phyloP scores from a whole-genome alignment of 192 early-diverging fungal species.

The Chytriomyces sp. region DNA sequence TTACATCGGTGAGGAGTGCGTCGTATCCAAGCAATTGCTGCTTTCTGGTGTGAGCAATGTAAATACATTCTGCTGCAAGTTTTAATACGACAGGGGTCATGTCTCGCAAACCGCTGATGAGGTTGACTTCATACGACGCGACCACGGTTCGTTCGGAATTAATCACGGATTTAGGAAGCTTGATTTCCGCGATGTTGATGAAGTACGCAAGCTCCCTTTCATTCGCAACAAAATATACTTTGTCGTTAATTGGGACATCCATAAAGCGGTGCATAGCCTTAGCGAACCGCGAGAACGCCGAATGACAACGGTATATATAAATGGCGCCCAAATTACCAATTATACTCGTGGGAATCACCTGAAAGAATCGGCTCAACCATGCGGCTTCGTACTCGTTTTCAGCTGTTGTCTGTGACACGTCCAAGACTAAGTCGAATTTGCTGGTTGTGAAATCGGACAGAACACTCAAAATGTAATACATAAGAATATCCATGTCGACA shows the following conservation, averaged over 20 bases:
- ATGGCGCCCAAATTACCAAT: conserved; percentile 66
- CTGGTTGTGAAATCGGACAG: conserved; percentile 66
- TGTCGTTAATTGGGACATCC: conserved; percentile 57
- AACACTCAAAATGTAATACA: conserved; percentile 69
- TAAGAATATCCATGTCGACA: conserved; percentile 82
- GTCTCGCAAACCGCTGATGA: conserved; percentile 65
- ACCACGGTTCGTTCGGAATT: conserved; percentile 74
- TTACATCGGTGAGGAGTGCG: conserved; percentile 82
- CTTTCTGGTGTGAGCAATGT: conserved; percentile 71
- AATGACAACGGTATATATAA: conserved; percentile 84
- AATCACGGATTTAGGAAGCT: conserved; percentile 66
- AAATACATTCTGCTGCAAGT: conserved; percentile 79
- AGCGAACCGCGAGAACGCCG: conserved; percentile 58
- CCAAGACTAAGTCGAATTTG: conserved; percentile 80
- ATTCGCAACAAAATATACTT: conserved; percentile 66
- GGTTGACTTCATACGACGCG: conserved; percentile 39
- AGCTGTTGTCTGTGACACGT: conserved; percentile 76
- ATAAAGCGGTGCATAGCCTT: conserved; percentile 41
- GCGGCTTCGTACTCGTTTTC: conserved; percentile 80
- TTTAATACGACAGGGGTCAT: conserved; percentile 77
- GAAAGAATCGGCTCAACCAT: conserved; percentile 73
- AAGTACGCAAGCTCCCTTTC: conserved; percentile 73
- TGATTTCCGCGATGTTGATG: conserved; percentile 72
- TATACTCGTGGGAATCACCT: conserved; percentile 70
- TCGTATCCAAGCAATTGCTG: conserved; percentile 77